phyloP scores from a whole-genome alignment of 2,329 filamentous ascomycete species.

The Neurospora sp. region DNA sequence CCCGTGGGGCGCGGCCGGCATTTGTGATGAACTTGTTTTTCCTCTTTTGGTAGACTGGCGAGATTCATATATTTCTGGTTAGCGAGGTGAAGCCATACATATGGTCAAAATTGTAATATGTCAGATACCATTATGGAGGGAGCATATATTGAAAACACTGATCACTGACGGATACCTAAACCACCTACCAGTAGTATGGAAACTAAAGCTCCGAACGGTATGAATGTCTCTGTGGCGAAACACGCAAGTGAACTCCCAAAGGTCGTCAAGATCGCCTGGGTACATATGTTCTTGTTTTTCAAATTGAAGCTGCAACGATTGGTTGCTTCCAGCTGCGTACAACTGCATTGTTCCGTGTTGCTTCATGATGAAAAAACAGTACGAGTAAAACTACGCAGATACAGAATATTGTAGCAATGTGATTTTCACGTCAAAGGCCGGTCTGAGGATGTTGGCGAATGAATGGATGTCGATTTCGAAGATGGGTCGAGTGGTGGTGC shows the following conservation, averaged over 20 bases:
- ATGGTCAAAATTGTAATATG: not conserved
- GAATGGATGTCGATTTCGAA: not conserved
- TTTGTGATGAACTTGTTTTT: not conserved
- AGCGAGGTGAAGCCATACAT: not conserved
- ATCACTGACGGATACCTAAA: not conserved
- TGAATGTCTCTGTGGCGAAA: slow-evolving; percentile 27
- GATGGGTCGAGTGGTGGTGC: not conserved
- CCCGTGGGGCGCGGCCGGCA: slow-evolving; percentile 13
- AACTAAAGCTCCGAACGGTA: slow-evolving; percentile 25
- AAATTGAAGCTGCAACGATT: slow-evolving; percentile 45
- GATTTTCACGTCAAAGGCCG: not conserved
- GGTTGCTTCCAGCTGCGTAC: slow-evolving; percentile 47
- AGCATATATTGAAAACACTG: not conserved
- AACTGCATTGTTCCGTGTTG: slow-evolving; percentile 31
- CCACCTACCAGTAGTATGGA: slow-evolving; percentile 38
- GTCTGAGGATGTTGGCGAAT: not conserved
- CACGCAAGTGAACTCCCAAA: slow-evolving; percentile 33
- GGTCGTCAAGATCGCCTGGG: slow-evolving; percentile 32
- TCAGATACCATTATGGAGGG: not conserved
- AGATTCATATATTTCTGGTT: not conserved
- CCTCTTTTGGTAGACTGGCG: not conserved
- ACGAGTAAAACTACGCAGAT: not conserved
- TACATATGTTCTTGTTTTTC: not conserved
- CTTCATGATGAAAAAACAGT: not conserved
- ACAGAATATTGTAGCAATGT: not conserved